A percentile compares a stretch with the other conserved stretches of the same genome.
phyloP scores from a whole-genome alignment of 176 grass and related monocot genomes.

The Elymus sibiricus region DNA sequence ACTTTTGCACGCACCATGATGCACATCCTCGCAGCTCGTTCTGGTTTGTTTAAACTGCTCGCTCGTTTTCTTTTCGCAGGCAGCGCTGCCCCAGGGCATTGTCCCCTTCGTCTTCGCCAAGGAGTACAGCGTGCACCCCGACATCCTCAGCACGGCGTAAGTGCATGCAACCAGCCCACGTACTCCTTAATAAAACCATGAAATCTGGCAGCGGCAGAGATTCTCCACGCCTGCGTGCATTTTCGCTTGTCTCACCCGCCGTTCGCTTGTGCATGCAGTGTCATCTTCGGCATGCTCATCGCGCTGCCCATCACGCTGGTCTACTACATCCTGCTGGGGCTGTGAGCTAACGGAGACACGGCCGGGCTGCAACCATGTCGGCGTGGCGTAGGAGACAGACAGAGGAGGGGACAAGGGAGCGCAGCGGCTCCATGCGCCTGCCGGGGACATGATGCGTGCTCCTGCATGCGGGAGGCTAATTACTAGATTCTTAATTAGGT shows the following conservation, averaged over 20 bases:
- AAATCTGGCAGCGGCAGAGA: background rate
- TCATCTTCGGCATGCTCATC: conserved; percentile 96
- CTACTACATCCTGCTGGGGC: conserved; percentile 87
- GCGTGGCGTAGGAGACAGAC: conserved; percentile 13
- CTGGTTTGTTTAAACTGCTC: background rate
- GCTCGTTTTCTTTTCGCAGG: conserved; percentile 33
- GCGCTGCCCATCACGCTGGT: conserved; percentile 89
- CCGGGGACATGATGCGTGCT: background rate
- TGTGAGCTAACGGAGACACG: conserved; percentile 16
- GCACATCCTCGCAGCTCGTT: too few species aligned
- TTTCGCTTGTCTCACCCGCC: conserved; percentile 28
- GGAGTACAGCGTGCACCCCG: conserved; percentile 98
- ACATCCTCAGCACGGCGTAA: conserved; percentile 97
- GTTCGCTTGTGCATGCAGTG: conserved; percentile 43
- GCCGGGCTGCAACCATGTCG: background rate
- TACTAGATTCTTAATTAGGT: conserved; percentile 37
- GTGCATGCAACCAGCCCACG: background rate
- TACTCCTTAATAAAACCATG: too few species aligned
- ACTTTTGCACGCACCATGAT: conserved; percentile 21
- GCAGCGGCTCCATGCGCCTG: conserved; percentile 1
- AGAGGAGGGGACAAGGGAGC: conserved; percentile 25
- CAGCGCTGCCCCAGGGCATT: conserved; percentile 89
- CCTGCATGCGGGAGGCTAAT: background rate
- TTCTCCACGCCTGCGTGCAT: background rate
- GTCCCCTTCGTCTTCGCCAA: conserved; percentile 99